Conservation (phyloP, 1,284 basidiomycete species). For the Wallemia ichthyophaga region DNA sequence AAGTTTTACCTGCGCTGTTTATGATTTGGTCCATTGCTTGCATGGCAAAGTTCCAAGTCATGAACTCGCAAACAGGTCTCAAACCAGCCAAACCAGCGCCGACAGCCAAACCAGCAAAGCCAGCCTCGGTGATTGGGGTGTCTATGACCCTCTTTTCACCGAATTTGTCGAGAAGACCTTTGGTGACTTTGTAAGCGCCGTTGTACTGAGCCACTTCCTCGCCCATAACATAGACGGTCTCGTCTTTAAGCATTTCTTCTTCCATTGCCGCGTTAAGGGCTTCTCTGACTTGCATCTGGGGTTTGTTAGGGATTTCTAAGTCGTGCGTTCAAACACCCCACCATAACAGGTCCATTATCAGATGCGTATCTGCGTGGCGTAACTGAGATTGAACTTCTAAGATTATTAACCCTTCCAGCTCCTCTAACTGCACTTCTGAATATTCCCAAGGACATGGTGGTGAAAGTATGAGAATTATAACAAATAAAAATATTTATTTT, state of each 20-base stretch:
- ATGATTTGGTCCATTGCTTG: conserved; percentile 96
- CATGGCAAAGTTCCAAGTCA: conserved; percentile 34
- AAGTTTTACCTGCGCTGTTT: conserved; percentile 98
- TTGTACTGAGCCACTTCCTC: conserved; percentile 99
- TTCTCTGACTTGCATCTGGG: conserved; percentile 76
- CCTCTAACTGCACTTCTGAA: no score
- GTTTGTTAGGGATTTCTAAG: conserved; percentile 1
- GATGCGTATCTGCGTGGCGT: background rate
- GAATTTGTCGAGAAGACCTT: conserved; percentile 96
- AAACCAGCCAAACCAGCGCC: conserved; percentile 83
- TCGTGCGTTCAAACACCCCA: background rate
- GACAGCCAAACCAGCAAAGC: conserved; percentile 86
- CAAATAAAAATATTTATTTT: no score
- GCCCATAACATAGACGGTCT: conserved; percentile 79
- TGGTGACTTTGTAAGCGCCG: conserved; percentile 98
- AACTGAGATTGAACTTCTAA: no score
- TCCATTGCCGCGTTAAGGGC: conserved; percentile 96
- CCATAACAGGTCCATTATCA: background rate
- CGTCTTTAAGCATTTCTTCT: conserved; percentile 95
- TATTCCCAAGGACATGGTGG: no score
- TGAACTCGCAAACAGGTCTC: conserved; percentile 96
- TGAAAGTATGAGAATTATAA: no score
- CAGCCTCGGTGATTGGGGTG: conserved; percentile 93
- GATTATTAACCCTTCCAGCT: no score
- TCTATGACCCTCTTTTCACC: conserved; percentile 96